Evolutionary conservation across 2,329 filamentous ascomycete species (phyloP), one percentile per base, ranked within the genome.

Genomic region (Calonectria henricotiae): DNA sequence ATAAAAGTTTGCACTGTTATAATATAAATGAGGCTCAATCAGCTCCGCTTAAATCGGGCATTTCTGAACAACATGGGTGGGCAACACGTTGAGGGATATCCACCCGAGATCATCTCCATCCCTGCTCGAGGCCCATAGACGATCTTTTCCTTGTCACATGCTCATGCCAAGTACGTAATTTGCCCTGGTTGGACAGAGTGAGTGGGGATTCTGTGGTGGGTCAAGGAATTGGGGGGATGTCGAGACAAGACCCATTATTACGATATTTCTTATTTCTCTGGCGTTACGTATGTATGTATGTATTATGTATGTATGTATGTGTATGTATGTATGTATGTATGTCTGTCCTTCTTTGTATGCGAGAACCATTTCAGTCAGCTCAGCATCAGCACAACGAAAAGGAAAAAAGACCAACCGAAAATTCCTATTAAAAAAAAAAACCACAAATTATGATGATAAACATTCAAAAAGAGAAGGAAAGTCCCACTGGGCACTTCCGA

Each of bases 41-140:
- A 55, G 51, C 51, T 55, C 51, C 51, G 32, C 51, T 55, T 23
- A 55, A 55, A 30, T n/a, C 30, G 51, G 47, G 8, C 30, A 37
- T 15, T 37, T 55, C 32, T 55, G n/a, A n/a, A 37, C 23, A 35
- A 35, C 9, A 2, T 13, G 5, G 51, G 12, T 25, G 20, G 7
- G 44, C 3, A 13, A 39, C 37, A 5, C 37, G 11, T 39, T 7
- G 27, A 5, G 27, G 27, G 7, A 55, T 55, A 55, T 55, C 51
- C 51, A 55, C 51, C 12, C 20, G 32, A 12, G 51, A 55, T 55
- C 51, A 23, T 17, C 51, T 35, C 9, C 15, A 55, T 37, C 51
- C 51, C 51, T 55, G 51, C n/a, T 23, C 6, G 5, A 37, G 32
- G 15, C 51, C 51, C 51, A 37, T 23, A 30, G 51, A 25, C 32